These are phyloP conservation scores for Paecilomyces variotii DNA, from an alignment of 2,329 filamentous ascomycete genomes.

Conservation along the genomic window DNA sequence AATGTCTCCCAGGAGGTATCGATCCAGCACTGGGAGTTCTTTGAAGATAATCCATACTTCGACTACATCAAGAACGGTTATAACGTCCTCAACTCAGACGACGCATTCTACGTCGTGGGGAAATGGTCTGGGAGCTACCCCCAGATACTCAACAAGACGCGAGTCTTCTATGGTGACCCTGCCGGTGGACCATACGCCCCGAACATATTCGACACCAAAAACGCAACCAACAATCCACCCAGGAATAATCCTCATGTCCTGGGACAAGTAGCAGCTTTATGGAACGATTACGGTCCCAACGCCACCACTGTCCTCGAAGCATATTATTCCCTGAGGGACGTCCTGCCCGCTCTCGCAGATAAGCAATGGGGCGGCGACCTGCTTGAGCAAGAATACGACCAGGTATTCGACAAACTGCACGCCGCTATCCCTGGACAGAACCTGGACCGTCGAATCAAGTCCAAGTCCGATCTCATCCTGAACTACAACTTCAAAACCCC, in stretches of 20 bases:
- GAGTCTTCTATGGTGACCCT: conserved; percentile 41
- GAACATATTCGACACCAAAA: conserved; percentile 41
- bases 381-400: conserved; percentile 31
- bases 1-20: conserved; percentile 39
- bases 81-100: conserved; percentile 45
- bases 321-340: conserved; percentile 41
- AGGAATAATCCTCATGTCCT: conserved; percentile 32
- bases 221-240: conserved; percentile 40
- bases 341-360: conserved; percentile 43
- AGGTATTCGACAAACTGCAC: conserved; percentile 34
- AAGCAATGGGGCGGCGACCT: conserved; percentile 49
- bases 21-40: conserved; percentile 48
- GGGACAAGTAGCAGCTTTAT: conserved; percentile 41
- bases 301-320: conserved; percentile 41
- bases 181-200: conserved; percentile 37
- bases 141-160: conserved; percentile 36
- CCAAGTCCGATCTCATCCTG: conserved; percentile 33
- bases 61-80: conserved; percentile 44
- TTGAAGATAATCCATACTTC: conserved; percentile 41
- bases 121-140: conserved; percentile 41
- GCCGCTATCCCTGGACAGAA: conserved; percentile 39
- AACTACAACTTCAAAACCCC: conserved; percentile 32
- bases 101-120: conserved; percentile 43
- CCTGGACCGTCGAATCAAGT: conserved; percentile 38
- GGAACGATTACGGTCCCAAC: conserved; percentile 48